phyloP scores from a whole-genome alignment of 2,329 filamentous ascomycete species.

The Amphichorda felina region DNA sequence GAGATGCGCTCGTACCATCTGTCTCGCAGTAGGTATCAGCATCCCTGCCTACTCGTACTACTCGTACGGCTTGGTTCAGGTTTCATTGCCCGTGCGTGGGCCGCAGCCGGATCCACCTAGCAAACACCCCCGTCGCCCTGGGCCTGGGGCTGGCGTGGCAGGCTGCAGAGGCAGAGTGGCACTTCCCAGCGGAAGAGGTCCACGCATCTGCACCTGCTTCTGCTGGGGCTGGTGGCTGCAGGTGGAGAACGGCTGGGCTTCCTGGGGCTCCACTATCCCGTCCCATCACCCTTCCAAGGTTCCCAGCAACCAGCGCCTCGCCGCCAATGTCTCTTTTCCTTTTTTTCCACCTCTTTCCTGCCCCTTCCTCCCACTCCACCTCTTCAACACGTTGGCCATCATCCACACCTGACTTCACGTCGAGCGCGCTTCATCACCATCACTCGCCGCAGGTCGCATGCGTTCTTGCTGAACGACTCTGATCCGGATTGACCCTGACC shows the following conservation, averaged over 20 bases:
- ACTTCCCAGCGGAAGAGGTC: no score
- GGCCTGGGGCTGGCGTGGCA: background rate
- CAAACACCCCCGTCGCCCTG: background rate
- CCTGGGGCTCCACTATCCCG: slow-evolving; percentile 1
- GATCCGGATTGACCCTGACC: no score
- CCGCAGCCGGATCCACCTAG: background rate
- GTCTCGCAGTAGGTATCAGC: background rate
- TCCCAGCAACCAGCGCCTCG: background rate
- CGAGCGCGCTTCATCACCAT: background rate
- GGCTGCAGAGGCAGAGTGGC: no score
- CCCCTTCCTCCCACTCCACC: background rate
- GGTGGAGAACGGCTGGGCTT: background rate
- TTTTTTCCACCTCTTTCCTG: slow-evolving; percentile 1
- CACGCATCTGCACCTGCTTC: background rate
- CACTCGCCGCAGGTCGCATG: background rate
- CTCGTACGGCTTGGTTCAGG: background rate
- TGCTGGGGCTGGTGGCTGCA: background rate
- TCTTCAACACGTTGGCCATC: background rate
- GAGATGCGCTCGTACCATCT: background rate
- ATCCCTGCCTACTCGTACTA: background rate
- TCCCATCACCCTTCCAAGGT: background rate
- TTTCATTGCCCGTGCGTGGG: background rate
- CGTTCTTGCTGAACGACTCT: background rate
- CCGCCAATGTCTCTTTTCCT: background rate
- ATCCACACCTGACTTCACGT: background rate